Conservation (phyloP, 345 rosid species). For the Isatis tinctoria region DNA sequence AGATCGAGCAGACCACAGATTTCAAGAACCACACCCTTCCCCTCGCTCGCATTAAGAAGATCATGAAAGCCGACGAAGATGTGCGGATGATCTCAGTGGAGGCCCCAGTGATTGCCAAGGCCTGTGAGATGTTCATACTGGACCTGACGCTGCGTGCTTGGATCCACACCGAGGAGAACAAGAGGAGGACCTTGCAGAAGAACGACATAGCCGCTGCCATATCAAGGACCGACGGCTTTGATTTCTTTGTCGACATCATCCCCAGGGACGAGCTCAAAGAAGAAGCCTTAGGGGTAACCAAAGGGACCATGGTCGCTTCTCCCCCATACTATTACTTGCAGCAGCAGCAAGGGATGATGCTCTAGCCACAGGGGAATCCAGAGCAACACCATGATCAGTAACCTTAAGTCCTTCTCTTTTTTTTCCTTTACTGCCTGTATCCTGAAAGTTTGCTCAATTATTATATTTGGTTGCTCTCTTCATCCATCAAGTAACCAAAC, state of each 20-base stretch:
- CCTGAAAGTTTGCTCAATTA: neutral
- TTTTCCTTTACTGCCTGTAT: neutral
- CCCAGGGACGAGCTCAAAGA: slow-evolving; percentile 54
- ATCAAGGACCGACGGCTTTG: slow-evolving; percentile 52
- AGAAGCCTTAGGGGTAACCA: slow-evolving; percentile 49
- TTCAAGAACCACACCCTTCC: slow-evolving; percentile 59
- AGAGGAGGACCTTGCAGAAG: slow-evolving; percentile 58
- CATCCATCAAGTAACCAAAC: neutral
- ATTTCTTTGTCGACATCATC: slow-evolving; percentile 54
- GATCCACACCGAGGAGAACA: slow-evolving; percentile 62
- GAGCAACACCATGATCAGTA: slow-evolving; percentile 14
- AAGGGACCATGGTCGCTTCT: slow-evolving; percentile 38
- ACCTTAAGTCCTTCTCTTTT: neutral
- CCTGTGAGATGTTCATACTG: slow-evolving; percentile 54
- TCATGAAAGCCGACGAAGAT: slow-evolving; percentile 64
- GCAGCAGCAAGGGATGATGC: slow-evolving; percentile 34
- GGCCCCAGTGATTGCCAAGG: slow-evolving; percentile 61
- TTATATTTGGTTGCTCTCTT: neutral
- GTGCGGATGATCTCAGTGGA: slow-evolving; percentile 58
- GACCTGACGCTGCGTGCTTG: slow-evolving; percentile 57
- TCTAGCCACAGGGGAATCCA: slow-evolving; percentile 6
- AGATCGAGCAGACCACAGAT: slow-evolving; percentile 46
- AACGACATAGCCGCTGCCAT: slow-evolving; percentile 59
- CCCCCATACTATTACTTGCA: slow-evolving; percentile 46
- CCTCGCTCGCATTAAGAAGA: slow-evolving; percentile 56